Evolutionary conservation across 164 flowering plant genomes (phyloP).

Genomic region (Aristolochia californica): DNA sequence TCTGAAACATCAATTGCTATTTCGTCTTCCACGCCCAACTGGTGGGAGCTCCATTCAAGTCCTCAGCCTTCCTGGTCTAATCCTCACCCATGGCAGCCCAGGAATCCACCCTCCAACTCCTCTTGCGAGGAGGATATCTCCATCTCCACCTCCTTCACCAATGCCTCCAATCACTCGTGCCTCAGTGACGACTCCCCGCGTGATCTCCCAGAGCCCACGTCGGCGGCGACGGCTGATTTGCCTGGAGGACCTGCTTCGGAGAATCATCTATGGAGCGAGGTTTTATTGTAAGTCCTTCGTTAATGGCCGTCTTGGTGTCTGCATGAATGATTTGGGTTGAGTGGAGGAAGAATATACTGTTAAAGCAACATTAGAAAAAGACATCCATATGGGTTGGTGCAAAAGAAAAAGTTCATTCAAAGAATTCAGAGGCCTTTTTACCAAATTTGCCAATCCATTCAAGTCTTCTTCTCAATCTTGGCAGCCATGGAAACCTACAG

Average conservation of each 20-base stretch:
- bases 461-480: no score
- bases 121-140: slow-evolving; percentile 51
- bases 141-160: slow-evolving; percentile 39
- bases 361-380: neutral
- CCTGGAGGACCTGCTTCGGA: slow-evolving; percentile 26
- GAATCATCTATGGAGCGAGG: slow-evolving; percentile 42
- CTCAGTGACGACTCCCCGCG: slow-evolving; percentile 28
- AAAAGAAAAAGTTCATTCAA: neutral
- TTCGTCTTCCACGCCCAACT: slow-evolving; percentile 29
- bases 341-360: slow-evolving; percentile 10
- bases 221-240: slow-evolving; percentile 15
- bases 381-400: slow-evolving; percentile 2
- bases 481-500: no score
- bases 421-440: no score
- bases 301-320: slow-evolving; percentile 1
- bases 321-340: slow-evolving; percentile 1
- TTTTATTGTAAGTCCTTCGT: slow-evolving; percentile 33
- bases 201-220: slow-evolving; percentile 23
- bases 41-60: slow-evolving; percentile 36
- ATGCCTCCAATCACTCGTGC: slow-evolving; percentile 39
- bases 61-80: slow-evolving; percentile 29
- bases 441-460: no score
- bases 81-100: slow-evolving; percentile 21
- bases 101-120: slow-evolving; percentile 34
- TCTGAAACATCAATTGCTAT: slow-evolving; percentile 31